Evolutionary conservation across 139 green algal species (phyloP).

Genomic region (Astrephomene gubernaculifera): DNA sequence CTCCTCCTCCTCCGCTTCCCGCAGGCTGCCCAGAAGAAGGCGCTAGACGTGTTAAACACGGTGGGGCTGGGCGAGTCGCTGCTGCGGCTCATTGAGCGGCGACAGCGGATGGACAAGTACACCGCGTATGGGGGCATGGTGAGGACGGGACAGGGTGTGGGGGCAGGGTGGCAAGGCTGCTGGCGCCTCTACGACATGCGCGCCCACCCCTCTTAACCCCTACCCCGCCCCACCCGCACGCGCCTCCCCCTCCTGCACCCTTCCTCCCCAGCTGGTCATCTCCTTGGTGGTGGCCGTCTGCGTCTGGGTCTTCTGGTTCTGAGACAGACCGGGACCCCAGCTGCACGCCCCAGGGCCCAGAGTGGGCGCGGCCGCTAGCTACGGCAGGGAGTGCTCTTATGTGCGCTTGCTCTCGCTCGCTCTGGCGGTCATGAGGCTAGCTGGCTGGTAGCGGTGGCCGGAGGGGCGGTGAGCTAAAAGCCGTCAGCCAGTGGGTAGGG

Average conservation of each 20-base stretch:
- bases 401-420: no score
- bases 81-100: constrained; percentile 83
- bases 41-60: constrained; percentile 89
- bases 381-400: no score
- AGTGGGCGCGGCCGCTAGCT: no score
- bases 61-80: constrained; percentile 87
- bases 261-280: constrained; percentile 11
- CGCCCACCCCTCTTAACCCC: no score
- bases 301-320: constrained; percentile 37
- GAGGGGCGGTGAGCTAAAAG: no score
- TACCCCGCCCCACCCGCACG: no score
- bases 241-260: no score
- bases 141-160: not conserved
- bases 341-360: not conserved
- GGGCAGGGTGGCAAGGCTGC: not conserved
- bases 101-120: constrained; percentile 82
- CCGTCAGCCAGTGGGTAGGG: no score
- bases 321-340: no score
- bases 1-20: not conserved
- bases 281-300: not conserved
- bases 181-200: no score
- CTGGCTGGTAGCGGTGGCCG: no score
- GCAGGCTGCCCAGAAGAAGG: constrained; percentile 83
- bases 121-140: constrained; percentile 92
- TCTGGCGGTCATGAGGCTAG: no score